Evolutionary conservation across 2,329 filamentous ascomycete species (phyloP).

Genomic region (Exophiala aquamarina): DNA sequence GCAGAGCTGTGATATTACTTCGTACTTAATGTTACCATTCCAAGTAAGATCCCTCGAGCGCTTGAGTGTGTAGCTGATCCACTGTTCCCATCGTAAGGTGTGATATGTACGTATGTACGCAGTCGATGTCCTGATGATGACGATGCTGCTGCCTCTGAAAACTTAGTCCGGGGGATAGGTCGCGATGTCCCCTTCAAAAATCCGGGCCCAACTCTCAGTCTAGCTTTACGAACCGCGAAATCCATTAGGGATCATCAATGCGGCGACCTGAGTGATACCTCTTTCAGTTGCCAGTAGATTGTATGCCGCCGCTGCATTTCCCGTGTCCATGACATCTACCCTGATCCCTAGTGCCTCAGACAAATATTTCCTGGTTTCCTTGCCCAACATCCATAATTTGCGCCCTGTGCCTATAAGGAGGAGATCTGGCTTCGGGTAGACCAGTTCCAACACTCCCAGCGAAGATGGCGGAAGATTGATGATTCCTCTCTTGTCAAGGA

Average conservation of each 20-base stretch:
- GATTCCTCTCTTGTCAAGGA: constrained; percentile 14
- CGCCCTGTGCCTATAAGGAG: constrained; percentile 85
- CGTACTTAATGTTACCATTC: too few relatives aligned
- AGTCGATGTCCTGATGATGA: too few relatives aligned
- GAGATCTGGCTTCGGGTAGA: constrained; percentile 60
- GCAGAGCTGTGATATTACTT: too few relatives aligned
- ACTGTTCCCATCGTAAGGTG: too few relatives aligned
- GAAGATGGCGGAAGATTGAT: constrained; percentile 16
- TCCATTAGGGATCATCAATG: constrained; percentile 21
- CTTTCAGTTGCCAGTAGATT: constrained; percentile 94
- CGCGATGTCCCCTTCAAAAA: too few relatives aligned
- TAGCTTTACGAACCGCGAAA: too few relatives aligned
- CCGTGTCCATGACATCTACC: constrained; percentile 85
- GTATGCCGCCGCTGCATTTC: constrained; percentile 91
- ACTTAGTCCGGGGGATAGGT: too few relatives aligned
- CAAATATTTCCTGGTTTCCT: constrained; percentile 69
- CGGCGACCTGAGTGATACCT: constrained; percentile 66
- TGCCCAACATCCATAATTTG: constrained; percentile 72
- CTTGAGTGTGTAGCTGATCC: too few relatives aligned
- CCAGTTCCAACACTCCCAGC: constrained; percentile 25
- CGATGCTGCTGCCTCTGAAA: too few relatives aligned
- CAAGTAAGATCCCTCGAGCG: too few relatives aligned
- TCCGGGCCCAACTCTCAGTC: too few relatives aligned
- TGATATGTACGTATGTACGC: too few relatives aligned
- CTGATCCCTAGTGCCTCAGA: constrained; percentile 70